Evolutionary conservation across 352 stramenopile species (phyloP).

Genomic region (Globisporangium lucens): DNA sequence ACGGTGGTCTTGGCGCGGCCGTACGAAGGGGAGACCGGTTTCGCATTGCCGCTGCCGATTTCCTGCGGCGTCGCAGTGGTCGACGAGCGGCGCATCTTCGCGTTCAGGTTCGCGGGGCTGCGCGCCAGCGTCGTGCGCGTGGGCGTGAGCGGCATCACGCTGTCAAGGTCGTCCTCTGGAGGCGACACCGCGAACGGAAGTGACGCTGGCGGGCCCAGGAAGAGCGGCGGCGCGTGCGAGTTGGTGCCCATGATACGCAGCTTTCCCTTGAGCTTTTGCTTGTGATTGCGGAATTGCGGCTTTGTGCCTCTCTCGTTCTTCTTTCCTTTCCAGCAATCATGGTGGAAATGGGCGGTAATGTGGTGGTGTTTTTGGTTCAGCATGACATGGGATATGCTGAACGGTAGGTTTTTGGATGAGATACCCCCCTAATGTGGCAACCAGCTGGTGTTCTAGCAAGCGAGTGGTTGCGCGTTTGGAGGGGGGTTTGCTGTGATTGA

Average conservation of each 20-base stretch:
- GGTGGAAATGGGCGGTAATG: not conserved
- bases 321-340: not conserved
- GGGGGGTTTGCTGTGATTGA: not conserved
- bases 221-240: not conserved
- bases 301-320: not conserved
- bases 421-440: not conserved
- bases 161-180: conserved; percentile 1
- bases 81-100: conserved; percentile 1
- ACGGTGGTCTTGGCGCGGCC: conserved; percentile 15
- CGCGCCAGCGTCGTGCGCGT: not conserved
- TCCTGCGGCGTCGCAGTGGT: not conserved
- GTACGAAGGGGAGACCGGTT: not conserved
- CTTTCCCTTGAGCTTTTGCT: not conserved
- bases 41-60: not conserved
- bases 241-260: not conserved
- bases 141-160: not conserved
- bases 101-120: conserved; percentile 1
- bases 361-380: not conserved
- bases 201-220: conserved; percentile 3
- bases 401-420: not conserved
- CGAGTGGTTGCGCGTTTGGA: not conserved
- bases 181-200: conserved; percentile 15
- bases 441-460: not conserved
- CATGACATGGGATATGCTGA: not conserved
- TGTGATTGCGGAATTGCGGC: not conserved